Base-by-base conservation (phyloP, 495 filamentous ascomycete species). In the Pseudomonodictys pantanalensis region DNA sequence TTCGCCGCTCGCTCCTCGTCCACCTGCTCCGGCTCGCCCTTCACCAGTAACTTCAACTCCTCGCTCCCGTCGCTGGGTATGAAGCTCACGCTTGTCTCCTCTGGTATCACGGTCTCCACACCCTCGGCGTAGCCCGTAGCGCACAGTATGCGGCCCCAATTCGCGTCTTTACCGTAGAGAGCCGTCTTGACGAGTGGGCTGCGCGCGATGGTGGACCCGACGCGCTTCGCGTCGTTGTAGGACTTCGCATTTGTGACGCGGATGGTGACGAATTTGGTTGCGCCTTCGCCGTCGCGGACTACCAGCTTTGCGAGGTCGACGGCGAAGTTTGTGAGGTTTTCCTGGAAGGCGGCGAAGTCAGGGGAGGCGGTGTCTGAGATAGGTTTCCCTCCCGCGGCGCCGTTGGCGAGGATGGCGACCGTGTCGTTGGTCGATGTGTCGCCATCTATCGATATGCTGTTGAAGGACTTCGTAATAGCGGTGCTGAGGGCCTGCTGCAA, bases 391-490 rank as follows among this genome's bases (percentile, higher is more conserved):
- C 91, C 91, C 4, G 89, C 92, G 17, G 91, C 92, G 44, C 93
- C 95, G 72, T 99, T 99, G 58, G 93, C 91, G 7, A 99, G 83
- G 32, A 99, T 75, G 1, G 91, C 91, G 48, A 99, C 80, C 2
- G 93, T 97, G 77, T 99, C 93, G 78, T 97, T 99, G 24, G 93
- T 97, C 66, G 85, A 90, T 4, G 92, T 97, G 74, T 96, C 92
- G 54, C 93, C 93, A 73, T 99, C 93, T 52, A 99, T 87, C 63
- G 87, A 92, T 69, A 99, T 97, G 68, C 89, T 88, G 79, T 99
- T 97, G 81, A 99, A 99, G 5, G 88, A 92, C 53, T 86, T 82
- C 60, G 88, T 84, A 29, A 89, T 86, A 46, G 93, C 87, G 69
- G 83, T 77, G 44, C 81, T 86, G 57, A 98, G 86, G 18, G 91